Base-by-base conservation (phyloP, 1,284 basidiomycete species). In the Heterobasidion occidentale region DNA sequence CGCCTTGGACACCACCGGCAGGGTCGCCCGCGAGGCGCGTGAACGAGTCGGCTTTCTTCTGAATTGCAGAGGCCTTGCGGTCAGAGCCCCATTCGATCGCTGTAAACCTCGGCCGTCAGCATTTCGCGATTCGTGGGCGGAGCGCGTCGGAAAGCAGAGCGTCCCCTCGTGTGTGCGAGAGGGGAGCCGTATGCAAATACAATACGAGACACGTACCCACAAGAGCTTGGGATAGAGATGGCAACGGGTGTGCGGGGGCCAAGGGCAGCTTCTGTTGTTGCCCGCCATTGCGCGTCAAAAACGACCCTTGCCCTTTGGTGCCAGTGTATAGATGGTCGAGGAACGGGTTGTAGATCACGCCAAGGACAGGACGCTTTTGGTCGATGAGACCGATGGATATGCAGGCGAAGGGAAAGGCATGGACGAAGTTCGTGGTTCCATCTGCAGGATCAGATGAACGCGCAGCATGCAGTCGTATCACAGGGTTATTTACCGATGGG, bases 31-130 rank as follows among this genome's bases (percentile, higher is more conserved):
- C 86, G 15, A 98, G 81, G 5, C 83, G 81, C 57, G 80, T 72
- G 73, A 92, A 98, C 9, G 86, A 87, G 33, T 70, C 71, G 0
- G 82, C 76, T 67, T 97, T 97, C 56, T 80, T 76, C 2, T 75
- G 70, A 46, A 94, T 78, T 3, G 80, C 77, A 7, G 73, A 72
- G 11, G 71, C 65, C 3, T 77, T 76, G 15, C 95, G 80, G 69
- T 96, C 94, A 1, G 88, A 90, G 34, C 95, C 95, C 88, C 93
- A 98, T 73, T 98, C 95, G 53, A 95, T 78, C 3, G 86, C 94
- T 86, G 55, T 19, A 27, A 27, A 27, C 27, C 27, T 27, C 27
- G 27, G 11, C n/a, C 45, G 47, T 9, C 12, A 49, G n/a, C 7
- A 36, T 33, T 8, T 38, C 14, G 38, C 44, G 14, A 45, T 17